Base-by-base conservation (phyloP, 1,139 yeast species). In the Blastobotrys elegans region DNA sequence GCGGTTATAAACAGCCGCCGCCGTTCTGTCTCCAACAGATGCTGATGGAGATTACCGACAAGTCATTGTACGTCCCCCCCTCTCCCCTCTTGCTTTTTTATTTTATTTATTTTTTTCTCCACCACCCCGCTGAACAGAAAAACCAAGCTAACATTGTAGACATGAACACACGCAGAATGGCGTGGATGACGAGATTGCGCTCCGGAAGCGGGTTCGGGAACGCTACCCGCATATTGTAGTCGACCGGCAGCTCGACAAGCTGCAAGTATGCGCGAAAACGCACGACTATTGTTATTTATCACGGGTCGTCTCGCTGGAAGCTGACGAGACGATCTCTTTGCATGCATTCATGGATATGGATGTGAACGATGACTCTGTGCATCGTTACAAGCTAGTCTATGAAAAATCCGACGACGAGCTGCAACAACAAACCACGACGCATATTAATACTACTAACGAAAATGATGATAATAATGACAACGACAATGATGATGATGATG, bases 381-480 rank as follows among this genome's bases (percentile, higher is more conserved):
- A 43, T 16, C 48, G 47, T 14, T 56, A 48, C 46, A 47, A 43
- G 35, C 49, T 56, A 24, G 46, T 51, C 18, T 33, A 44, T 27
- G 34, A 43, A 29, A 45, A 47, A 30, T 46, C 32, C 18, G 54
- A 56, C 38, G 54, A 52, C 2, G 53, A 49, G 17, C 46, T 59
- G n/a, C 22, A 11, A 17, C n/a, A 13, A 24, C 2, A 4, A 5
- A 16, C 4, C 4, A 16, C 18, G 14, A 5, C 7, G 6, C n/a
- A 24, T 8, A 13, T n/a, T n/a, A 14, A n/a, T 5, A 13, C n/a
- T 51, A 74, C 71, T 50, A 51, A 68, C 0, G 57, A 83, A 17
- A 64, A 76, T 2, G 55, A 60, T 7, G 89, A 83, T 48, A 85
- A 86, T 3, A 84, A 81, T 52, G 67, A 72, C 43, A 71, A 80